phyloP scores from a whole-genome alignment of 2,329 filamentous ascomycete species.

The Ceratocystis alfenasii region DNA sequence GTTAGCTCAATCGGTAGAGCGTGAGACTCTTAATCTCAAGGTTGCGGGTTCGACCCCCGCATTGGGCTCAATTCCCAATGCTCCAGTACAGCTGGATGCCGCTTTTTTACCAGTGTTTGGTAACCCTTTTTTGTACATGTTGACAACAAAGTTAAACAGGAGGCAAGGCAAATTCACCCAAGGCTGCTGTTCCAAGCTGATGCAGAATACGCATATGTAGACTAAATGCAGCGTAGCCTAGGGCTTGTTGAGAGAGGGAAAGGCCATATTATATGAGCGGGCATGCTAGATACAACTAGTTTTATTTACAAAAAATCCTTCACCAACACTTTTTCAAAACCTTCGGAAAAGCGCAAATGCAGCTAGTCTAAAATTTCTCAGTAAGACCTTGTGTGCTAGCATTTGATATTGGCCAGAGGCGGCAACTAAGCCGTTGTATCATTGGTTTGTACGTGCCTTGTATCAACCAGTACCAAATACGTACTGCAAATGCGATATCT shows the following conservation, averaged over 20 bases:
- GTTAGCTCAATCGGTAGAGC: slow-evolving; percentile 62
- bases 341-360: too few relatives aligned
- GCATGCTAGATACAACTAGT: too few relatives aligned
- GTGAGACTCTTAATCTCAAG: slow-evolving; percentile 53
- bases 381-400: too few relatives aligned
- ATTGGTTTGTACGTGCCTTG: too few relatives aligned
- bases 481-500: neutral
- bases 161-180: too few relatives aligned
- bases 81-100: slow-evolving; percentile 21
- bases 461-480: too few relatives aligned
- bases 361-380: too few relatives aligned
- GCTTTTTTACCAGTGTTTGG: neutral
- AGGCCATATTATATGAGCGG: too few relatives aligned
- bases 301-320: too few relatives aligned
- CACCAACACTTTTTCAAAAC: too few relatives aligned
- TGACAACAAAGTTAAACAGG: neutral
- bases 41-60: slow-evolving; percentile 34
- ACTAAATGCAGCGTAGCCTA: neutral
- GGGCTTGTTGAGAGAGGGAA: neutral
- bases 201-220: neutral
- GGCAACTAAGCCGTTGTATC: neutral
- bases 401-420: neutral
- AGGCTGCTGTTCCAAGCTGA: too few relatives aligned
- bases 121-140: slow-evolving; percentile 5
- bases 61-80: slow-evolving; percentile 25